A percentile compares a stretch with the other conserved stretches of the same genome.
Evolutionary conservation across 345 rosid species (phyloP).

Genomic region (Sonneratia caseolaris): DNA sequence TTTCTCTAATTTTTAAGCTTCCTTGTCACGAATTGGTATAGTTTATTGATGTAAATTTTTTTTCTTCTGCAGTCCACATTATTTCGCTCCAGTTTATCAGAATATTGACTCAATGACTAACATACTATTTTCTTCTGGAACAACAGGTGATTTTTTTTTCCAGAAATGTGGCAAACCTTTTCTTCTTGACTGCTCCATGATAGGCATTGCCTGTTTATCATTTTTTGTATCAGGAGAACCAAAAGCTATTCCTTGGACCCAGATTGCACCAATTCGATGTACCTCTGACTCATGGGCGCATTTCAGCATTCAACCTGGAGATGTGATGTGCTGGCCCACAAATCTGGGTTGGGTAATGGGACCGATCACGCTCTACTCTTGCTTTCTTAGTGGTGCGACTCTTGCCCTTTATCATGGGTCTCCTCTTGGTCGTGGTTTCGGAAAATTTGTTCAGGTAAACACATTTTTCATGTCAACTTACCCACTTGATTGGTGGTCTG

Average conservation of each 20-base stretch:
- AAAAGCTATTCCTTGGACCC: conserved; percentile 96
- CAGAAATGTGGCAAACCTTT: neutral
- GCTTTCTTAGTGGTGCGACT: conserved; percentile 67
- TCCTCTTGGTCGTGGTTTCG: conserved; percentile 73
- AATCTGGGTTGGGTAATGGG: conserved; percentile 98
- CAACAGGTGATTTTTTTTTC: conserved; percentile 47
- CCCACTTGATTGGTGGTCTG: neutral
- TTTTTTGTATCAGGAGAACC: conserved; percentile 54
- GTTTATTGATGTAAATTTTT: too few species aligned
- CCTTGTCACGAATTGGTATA: neutral
- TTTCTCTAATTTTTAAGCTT: neutral
- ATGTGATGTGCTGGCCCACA: conserved; percentile 80
- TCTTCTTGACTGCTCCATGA: neutral
- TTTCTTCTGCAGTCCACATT: conserved; percentile 28
- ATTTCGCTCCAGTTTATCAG: conserved; percentile 41
- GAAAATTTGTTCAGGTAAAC: conserved; percentile 65
- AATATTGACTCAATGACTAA: conserved; percentile 51
- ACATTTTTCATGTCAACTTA: neutral
- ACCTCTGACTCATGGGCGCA: conserved; percentile 64
- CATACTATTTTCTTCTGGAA: conserved; percentile 89
- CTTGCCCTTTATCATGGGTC: conserved; percentile 87
- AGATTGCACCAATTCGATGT: conserved; percentile 62
- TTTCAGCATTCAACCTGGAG: conserved; percentile 41
- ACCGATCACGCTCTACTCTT: conserved; percentile 50
- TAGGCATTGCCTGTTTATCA: neutral